Base-by-base conservation (phyloP, 441 rosid species). In the Eruca vesicaria region DNA sequence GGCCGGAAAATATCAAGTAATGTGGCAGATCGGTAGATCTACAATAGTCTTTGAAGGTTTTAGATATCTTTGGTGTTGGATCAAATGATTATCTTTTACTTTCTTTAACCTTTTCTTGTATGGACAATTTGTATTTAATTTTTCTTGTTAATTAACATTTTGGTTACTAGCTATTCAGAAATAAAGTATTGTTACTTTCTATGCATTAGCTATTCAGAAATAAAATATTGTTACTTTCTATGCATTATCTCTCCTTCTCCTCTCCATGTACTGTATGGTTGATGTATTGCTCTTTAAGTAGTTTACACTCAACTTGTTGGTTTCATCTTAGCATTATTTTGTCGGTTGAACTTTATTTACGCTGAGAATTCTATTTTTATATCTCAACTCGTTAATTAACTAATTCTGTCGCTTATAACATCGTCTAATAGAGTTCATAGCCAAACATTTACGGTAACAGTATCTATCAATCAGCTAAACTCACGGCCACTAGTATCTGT, bases 11-110 rank as follows among this genome's bases (percentile, higher is more conserved):
- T 28, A 2, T 68, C 59, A 43, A 85, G 81, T 87, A 82, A 84
- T 79, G 85, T 53, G 43, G 81, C 76, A 74, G 82, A 81, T 73
- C 59, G 68, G 68, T 87, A 82, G 90, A 89, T 91, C 91, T 86
- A 74, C 63, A 41, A 73, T 63, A 61, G 20, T 52, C 56, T 31
- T 19, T 38, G 75, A 29, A 7, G 48, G 71, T 71, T 45, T 15
- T 64, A 65, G 59, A 52, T 66, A n/a, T n/a, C n/a, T n/a, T n/a
- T n/a, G n/a, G n/a, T n/a, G 38, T 48, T 65, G 69, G 57, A 41
- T 74, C 72, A 74, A 58, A 68, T 67, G 26, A 72, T 70, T 76
- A 74, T 66, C 70, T 50, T 67, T 35, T 16, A 26, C 69, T 66
- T 68, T 41, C 66, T 60, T 48, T 66, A 31, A 60, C 74, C 79